Base-by-base conservation (phyloP, 192 early-diverging fungal species). In the Coemansia sp. region DNA sequence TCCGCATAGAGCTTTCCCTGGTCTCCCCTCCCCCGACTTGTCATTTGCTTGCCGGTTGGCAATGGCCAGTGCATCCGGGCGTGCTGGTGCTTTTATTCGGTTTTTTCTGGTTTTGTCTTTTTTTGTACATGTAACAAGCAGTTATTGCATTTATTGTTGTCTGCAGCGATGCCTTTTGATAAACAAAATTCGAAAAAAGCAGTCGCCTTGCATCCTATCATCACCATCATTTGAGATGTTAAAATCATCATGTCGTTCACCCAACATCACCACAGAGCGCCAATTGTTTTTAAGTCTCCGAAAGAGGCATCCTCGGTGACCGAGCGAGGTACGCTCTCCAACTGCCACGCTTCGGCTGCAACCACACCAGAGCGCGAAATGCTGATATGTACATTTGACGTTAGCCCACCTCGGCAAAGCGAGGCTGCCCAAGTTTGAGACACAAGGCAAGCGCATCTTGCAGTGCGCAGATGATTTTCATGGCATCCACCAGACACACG, bases 361-460 rank as follows among this genome's bases (percentile, higher is more conserved):
- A 51, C 59, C 9, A 5, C 19, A 59, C 54, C 70, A 56, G 9
- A 17, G 39, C 3, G 39, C 39, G 3, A 46, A 46, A 46, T 46
- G 39, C 61, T 56, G 54, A 33, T 56, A n/a, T 6, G 39, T 51
- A 50, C 62, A 39, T 67, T 10, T n/a, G 52, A 4, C 52, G 6
- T 50, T 61, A 50, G 25, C 22, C 22, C 42, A 51, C 11, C 14
- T 46, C 39, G 39, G 39, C 39, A 36, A 36, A 36, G 33, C 33
- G 33, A 36, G 33, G 17, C 39, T 46, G 39, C 11, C 39, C 5
- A 14, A 46, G 39, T 17, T 3, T 3, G 39, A 46, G 39, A 46
- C 39, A 46, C 39, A 14, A 17, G 39, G 39, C 39, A 46, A 46
- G 39, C 17, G 39, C 11, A 9, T 46, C 39, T 46, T 46, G 5